Percentiles rank a stretch among this genome's conserved stretches.
Conservation (phyloP, 805 yeast species). For the Saturnispora hagleri region DNA sequence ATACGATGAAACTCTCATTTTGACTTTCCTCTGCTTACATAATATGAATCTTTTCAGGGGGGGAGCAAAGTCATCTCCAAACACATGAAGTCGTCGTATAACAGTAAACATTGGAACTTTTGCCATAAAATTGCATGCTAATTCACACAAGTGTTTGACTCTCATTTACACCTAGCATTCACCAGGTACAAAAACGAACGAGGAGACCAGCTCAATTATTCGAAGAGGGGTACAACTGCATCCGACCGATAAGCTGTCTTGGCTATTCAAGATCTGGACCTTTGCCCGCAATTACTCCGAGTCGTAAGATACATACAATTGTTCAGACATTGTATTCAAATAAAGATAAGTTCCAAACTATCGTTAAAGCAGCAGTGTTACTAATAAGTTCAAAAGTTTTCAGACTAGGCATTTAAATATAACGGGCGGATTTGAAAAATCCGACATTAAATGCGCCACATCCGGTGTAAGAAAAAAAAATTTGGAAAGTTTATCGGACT, state of each 20-base stretch:
- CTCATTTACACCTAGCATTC: too few species aligned
- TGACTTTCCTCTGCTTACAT: background rate
- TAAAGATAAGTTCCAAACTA: background rate
- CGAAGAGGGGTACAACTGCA: background rate
- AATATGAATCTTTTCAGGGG: background rate
- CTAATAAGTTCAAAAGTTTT: background rate
- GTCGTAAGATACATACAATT: background rate
- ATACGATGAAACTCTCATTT: too few species aligned
- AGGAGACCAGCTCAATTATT: background rate
- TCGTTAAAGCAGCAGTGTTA: background rate
- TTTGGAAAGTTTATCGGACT: background rate
- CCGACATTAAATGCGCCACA: background rate
- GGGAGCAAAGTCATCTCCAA: background rate
- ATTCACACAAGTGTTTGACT: too few species aligned
- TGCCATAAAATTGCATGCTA: background rate
- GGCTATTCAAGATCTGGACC: background rate
- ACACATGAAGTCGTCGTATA: background rate
- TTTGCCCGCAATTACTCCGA: background rate
- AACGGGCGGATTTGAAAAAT: background rate
- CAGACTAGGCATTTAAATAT: background rate
- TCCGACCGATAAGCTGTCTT: background rate
- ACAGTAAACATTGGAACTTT: background rate
- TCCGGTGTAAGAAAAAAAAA: background rate
- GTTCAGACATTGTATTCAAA: background rate
- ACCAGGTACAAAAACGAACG: too few species aligned